These are phyloP conservation scores for Colletotrichum sp. DNA, from an alignment of 2,329 filamentous ascomycete genomes.

Conservation along the genomic window DNA sequence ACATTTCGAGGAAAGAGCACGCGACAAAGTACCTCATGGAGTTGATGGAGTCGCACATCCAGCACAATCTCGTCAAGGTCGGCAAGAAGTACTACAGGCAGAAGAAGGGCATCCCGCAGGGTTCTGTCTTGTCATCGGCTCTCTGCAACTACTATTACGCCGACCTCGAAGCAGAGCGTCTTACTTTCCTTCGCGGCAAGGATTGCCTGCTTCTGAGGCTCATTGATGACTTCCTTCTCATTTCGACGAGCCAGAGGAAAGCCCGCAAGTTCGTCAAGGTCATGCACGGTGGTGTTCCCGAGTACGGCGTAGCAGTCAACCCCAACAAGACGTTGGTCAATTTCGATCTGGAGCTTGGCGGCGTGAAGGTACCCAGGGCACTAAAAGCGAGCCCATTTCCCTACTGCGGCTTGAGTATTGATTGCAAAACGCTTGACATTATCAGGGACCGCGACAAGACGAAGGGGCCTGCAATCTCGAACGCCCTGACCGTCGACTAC, in stretches of 20 bases:
- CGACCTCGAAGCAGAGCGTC: conserved; percentile 74
- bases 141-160: conserved; percentile 98
- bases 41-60: conserved; percentile 82
- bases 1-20: conserved; percentile 61
- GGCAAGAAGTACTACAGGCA: conserved; percentile 90
- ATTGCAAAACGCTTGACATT: conserved; percentile 77
- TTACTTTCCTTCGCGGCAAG: conserved; percentile 67
- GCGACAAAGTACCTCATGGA: conserved; percentile 65
- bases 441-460: conserved; percentile 67
- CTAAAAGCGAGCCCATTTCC: conserved; percentile 65
- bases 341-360: conserved; percentile 70
- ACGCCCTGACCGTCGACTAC: conserved; percentile 81
- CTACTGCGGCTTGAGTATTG: conserved; percentile 84
- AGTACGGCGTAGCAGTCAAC: conserved; percentile 83
- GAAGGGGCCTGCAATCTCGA: conserved; percentile 59
- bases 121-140: conserved; percentile 83
- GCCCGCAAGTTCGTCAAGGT: conserved; percentile 75
- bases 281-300: conserved; percentile 80
- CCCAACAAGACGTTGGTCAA: conserved; percentile 83
- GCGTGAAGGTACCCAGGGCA: conserved; percentile 54
- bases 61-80: conserved; percentile 84
- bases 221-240: conserved; percentile 91
- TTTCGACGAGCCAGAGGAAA: conserved; percentile 72
- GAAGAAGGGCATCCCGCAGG: conserved; percentile 89
- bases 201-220: conserved; percentile 78